These are phyloP conservation scores for Plasmodium ovale DNA, from an alignment of 169 alveolate genomes.

Conservation along the genomic window DNA sequence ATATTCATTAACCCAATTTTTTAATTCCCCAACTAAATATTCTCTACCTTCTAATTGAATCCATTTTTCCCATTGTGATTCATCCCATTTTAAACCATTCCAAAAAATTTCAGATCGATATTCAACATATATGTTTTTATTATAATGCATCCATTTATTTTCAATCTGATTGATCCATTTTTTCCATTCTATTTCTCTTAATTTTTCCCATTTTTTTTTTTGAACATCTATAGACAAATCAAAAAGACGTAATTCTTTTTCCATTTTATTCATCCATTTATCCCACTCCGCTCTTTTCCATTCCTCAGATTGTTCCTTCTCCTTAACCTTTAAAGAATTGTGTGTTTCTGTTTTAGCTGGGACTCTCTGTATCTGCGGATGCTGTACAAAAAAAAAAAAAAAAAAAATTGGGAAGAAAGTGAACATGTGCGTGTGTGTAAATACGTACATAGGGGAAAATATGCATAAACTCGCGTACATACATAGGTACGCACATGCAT, in stretches of 20 bases:
- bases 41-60: background rate
- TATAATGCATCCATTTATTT: constrained; percentile 7
- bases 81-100: constrained; percentile 2
- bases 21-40: background rate
- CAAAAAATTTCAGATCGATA: constrained; percentile 1
- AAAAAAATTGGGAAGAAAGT: background rate
- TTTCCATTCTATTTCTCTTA: background rate
- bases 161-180: background rate
- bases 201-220: background rate
- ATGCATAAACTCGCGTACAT: background rate
- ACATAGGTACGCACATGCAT: background rate
- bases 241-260: background rate
- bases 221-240: background rate
- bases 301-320: background rate
- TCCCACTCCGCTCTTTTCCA: constrained; percentile 10
- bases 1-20: background rate
- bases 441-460: background rate
- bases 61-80: background rate
- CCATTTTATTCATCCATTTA: constrained; percentile 10
- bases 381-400: background rate
- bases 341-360: background rate
- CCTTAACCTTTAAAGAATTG: background rate
- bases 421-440: too few relatives aligned
- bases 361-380: background rate
- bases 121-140: constrained; percentile 1